phyloP scores from a whole-genome alignment of 352 stramenopile genomes.

The Thraustochytrium striatum region DNA sequence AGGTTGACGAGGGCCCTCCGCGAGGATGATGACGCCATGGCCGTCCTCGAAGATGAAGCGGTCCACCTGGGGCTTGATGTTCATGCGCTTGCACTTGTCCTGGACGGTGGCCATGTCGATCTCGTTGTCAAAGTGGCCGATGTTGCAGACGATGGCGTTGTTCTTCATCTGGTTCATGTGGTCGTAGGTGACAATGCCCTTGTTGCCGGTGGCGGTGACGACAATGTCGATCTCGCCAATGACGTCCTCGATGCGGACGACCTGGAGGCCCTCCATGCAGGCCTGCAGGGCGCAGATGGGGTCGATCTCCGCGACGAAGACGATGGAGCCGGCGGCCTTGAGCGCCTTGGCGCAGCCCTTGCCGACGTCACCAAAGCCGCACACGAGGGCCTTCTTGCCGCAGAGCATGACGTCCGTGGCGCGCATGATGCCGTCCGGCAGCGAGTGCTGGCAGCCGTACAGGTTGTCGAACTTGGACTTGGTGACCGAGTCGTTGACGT shows the following conservation, averaged over 20 bases:
- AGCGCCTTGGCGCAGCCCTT: constrained; percentile 96
- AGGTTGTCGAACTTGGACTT: constrained; percentile 99
- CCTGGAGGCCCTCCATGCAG: constrained; percentile 95
- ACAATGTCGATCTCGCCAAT: constrained; percentile 89
- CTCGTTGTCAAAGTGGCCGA: constrained; percentile 99
- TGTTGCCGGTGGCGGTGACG: constrained; percentile 98
- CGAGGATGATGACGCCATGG: constrained; percentile 93
- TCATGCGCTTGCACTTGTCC: constrained; percentile 61
- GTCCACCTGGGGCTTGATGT: constrained; percentile 99
- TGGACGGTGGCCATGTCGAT: constrained; percentile 94
- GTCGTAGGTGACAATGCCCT: constrained; percentile 94
- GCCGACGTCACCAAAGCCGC: constrained; percentile 95
- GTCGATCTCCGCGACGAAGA: constrained; percentile 97
- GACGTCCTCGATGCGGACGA: constrained; percentile 86
- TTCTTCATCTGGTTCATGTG: constrained; percentile 99
- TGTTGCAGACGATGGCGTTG: constrained; percentile 99
- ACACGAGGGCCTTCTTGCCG: constrained; percentile 95
- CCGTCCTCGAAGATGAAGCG: constrained; percentile 92
- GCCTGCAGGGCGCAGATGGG: constrained; percentile 97
- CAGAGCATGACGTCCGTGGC: constrained; percentile 98
- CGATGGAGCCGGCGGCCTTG: constrained; percentile 89
- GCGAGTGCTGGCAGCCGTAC: constrained; percentile 97
- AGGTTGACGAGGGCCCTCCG: constrained; percentile 96
- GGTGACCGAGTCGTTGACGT: constrained; percentile 98
- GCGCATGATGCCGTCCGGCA: constrained; percentile 96